Conservation (phyloP, 1,139 yeast species). For the Eremothecium cymbalariae region DNA sequence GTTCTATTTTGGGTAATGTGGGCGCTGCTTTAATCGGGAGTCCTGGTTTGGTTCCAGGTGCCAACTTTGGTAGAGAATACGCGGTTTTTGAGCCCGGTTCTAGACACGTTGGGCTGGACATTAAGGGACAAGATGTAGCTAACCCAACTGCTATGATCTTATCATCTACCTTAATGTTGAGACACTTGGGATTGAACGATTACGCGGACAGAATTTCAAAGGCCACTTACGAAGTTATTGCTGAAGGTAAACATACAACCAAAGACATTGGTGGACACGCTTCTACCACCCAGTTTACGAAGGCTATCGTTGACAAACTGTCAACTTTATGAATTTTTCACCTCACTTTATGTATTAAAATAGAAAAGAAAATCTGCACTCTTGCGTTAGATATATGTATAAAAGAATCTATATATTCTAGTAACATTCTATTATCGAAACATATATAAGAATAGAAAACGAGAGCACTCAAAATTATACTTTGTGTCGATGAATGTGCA, state of each 20-base stretch:
- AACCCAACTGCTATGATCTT: slow-evolving; percentile 98
- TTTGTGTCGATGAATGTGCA: too few species aligned
- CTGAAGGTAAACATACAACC: slow-evolving; percentile 77
- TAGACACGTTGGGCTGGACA: slow-evolving; percentile 97
- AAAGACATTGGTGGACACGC: slow-evolving; percentile 83
- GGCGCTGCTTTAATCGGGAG: slow-evolving; percentile 99
- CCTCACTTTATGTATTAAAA: too few species aligned
- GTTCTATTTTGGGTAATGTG: slow-evolving; percentile 92
- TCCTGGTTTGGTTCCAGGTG: slow-evolving; percentile 98
- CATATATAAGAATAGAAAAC: not conserved
- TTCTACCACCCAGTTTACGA: slow-evolving; percentile 86
- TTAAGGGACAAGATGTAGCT: slow-evolving; percentile 88
- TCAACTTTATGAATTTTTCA: slow-evolving; percentile 14
- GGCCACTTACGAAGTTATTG: slow-evolving; percentile 84
- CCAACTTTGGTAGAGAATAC: slow-evolving; percentile 93
- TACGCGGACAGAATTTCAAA: slow-evolving; percentile 78
- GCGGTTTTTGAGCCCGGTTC: slow-evolving; percentile 99
- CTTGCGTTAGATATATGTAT: too few species aligned
- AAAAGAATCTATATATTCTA: not conserved
- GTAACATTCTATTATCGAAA: slow-evolving; percentile 1
- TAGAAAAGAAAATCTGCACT: too few species aligned
- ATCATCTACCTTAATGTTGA: slow-evolving; percentile 82
- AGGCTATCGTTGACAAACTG: slow-evolving; percentile 29
- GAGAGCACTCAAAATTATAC: too few species aligned
- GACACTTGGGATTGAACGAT: slow-evolving; percentile 83